A percentile compares a stretch with the other conserved stretches of the same genome.
Evolutionary conservation across 345 rosid species (phyloP).

Genomic region (Hibiscus mutabilis): DNA sequence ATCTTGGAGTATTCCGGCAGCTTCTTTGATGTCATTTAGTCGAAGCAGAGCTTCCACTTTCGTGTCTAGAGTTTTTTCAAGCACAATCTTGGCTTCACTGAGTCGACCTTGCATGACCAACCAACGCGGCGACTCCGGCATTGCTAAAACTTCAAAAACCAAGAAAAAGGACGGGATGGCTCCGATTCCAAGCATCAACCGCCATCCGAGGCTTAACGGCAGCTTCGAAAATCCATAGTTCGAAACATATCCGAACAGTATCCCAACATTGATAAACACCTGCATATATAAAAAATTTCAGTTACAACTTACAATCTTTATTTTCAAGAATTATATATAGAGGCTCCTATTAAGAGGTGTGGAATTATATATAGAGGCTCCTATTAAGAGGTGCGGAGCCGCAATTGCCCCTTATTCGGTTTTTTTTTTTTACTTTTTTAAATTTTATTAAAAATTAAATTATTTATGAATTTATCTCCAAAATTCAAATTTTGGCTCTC

Average conservation of each 20-base stretch:
- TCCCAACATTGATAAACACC: slow-evolving; percentile 48
- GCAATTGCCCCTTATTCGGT: too few species aligned
- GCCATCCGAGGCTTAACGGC: slow-evolving; percentile 53
- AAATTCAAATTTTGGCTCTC: too few species aligned
- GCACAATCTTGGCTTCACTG: slow-evolving; percentile 67
- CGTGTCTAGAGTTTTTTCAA: slow-evolving; percentile 61
- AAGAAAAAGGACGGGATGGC: slow-evolving; percentile 61
- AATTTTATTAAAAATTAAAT: too few species aligned
- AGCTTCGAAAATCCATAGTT: slow-evolving; percentile 66
- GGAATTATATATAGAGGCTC: too few species aligned
- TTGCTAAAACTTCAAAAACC: slow-evolving; percentile 45
- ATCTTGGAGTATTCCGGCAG: slow-evolving; percentile 64
- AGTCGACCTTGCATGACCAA: slow-evolving; percentile 85
- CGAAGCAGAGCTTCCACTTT: slow-evolving; percentile 49
- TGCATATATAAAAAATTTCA: background rate
- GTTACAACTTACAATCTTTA: background rate
- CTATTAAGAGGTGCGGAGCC: too few species aligned
- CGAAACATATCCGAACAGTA: slow-evolving; percentile 71
- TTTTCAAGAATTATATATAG: background rate
- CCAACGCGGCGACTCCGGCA: slow-evolving; percentile 99
- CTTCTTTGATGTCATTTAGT: slow-evolving; percentile 69
- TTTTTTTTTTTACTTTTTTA: too few species aligned
- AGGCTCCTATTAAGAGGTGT: too few species aligned
- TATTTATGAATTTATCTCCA: too few species aligned
- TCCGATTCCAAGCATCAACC: slow-evolving; percentile 80